Conservation (phyloP, 106 monocot species). For the Dendrobium huoshanense region DNA sequence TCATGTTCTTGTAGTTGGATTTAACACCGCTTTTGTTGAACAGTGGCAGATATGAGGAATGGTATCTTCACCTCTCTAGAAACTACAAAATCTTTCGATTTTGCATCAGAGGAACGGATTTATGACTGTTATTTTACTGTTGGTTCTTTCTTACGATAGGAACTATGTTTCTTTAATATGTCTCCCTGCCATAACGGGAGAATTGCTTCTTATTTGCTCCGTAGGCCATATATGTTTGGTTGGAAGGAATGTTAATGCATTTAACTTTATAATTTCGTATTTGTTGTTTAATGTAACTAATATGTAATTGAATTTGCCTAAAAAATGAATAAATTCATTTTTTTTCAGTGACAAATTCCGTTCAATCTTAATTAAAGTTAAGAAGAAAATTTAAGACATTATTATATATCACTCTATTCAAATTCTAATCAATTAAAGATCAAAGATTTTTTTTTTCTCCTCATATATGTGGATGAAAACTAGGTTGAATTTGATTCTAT, state of each 20-base stretch:
- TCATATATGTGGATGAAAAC: no score
- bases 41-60: slow-evolving; percentile 33
- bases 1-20: not conserved
- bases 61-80: slow-evolving; percentile 72
- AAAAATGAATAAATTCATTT: not conserved
- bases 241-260: not conserved
- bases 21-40: not conserved
- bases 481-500: no score
- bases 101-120: slow-evolving; percentile 77
- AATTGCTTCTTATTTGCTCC: not conserved
- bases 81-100: slow-evolving; percentile 81
- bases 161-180: not conserved
- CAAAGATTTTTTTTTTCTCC: no score
- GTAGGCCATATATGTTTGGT: not conserved
- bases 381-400: no score
- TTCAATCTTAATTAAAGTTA: no score
- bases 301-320: not conserved
- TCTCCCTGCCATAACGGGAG: not conserved
- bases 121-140: slow-evolving; percentile 65
- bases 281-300: not conserved
- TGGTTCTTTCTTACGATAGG: not conserved
- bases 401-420: no score
- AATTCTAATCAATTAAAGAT: no score
- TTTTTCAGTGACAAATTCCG: not conserved
- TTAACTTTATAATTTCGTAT: not conserved